phyloP scores from a whole-genome alignment of 2,329 filamentous ascomycete species.

The Gaeumannomyces sp. region DNA sequence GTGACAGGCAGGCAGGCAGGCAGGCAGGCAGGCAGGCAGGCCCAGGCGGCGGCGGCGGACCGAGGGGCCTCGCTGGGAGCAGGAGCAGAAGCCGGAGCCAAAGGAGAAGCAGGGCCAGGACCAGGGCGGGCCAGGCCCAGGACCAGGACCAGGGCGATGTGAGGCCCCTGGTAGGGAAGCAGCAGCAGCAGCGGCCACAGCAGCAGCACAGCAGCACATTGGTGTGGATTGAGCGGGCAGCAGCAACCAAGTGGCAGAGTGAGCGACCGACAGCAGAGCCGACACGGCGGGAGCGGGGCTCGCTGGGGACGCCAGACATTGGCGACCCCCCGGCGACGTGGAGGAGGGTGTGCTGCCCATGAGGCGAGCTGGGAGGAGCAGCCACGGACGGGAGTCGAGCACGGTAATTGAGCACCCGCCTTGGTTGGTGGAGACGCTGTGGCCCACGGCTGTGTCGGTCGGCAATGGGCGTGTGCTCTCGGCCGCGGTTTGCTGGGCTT shows the following conservation, averaged over 20 bases:
- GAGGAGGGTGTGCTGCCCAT: background rate
- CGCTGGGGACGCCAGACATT: background rate
- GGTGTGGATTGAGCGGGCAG: no score
- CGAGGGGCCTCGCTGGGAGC: background rate
- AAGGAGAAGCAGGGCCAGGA: background rate
- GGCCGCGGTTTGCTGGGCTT: no score
- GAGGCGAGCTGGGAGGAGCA: background rate
- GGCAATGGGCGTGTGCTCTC: background rate
- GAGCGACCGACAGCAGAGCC: no score
- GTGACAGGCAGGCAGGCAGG: background rate
- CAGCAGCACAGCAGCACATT: background rate
- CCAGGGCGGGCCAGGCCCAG: background rate
- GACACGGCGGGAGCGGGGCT: background rate
- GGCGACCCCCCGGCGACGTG: background rate
- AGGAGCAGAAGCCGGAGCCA: background rate
- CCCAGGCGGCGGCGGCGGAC: background rate
- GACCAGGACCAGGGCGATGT: background rate
- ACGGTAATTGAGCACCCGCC: slow-evolving; percentile 1
- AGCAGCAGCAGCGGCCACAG: background rate
- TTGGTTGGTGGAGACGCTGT: background rate
- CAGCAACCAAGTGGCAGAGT: background rate
- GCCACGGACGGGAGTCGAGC: slow-evolving; percentile 5
- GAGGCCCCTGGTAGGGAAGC: background rate
- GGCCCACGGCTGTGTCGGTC: slow-evolving; percentile 7
- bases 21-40: background rate